Evolutionary conservation across 305 asterid species (phyloP), one percentile per base, ranked within the genome.

Genomic region (Solanum hybrid): DNA sequence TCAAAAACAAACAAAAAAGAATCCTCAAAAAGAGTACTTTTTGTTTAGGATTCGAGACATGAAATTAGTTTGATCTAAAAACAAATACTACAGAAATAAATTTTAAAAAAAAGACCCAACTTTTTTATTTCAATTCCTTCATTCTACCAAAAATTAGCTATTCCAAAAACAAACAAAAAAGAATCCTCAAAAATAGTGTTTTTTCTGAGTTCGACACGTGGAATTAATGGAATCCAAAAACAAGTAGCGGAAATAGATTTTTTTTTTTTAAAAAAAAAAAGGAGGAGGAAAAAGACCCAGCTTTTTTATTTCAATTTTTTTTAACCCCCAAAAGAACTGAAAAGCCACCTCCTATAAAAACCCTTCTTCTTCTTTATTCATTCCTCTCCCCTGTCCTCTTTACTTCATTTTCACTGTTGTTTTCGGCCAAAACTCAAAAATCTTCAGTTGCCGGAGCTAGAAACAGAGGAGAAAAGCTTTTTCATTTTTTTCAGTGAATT

Each of bases 301-400:
- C 27, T 36, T 79, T 22, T 3, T 79, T 14, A 12, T 80, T 80
- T 80, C 86, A 80, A 37, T 24, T 37, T 22, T 36, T 37, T 57
- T 79, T 34, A 37, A 80, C 45, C 68, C 33, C 68, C 65, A 1
- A 84, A 45, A 29, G 36, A 29, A 57, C 26, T 51, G 38, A 84
- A 82, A 84, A 31, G 31, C 20, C 88, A 51, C 26, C 65, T 84
- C 41, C 83, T 88, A 89, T 89, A 90, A 65, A 83, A 83, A 82
- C 87, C 81, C 36, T 34, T 81, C 34, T 84, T 78, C 65, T 87
- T 61, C 34, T 29, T 65, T 33, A 6, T 65, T 36, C 45, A 70
- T 26, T 29, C 34, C 68, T 1, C 73, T 41, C 61, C 33, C 77
- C 36, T 26, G 72, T 17, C 41, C 75, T 27, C 22, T 57, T 24